Evolutionary conservation across 768 basidiomycete species (phyloP).

Genomic region (Cantharellus anzutake): DNA sequence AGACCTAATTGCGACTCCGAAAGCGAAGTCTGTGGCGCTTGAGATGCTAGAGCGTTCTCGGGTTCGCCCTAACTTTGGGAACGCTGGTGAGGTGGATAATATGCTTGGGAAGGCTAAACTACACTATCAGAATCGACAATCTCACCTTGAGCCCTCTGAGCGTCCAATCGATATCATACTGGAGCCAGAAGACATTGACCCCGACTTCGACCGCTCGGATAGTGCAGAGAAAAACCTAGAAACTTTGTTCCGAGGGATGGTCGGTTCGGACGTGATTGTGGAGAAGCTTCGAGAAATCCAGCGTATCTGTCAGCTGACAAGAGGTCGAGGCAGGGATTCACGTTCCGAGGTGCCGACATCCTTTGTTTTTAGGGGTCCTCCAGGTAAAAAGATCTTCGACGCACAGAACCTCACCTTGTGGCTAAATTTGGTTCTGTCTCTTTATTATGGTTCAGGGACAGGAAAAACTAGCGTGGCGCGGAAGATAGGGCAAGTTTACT

Average conservation of each 20-base stretch:
- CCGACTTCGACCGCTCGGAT: constrained; percentile 31
- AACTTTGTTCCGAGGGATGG: constrained; percentile 41
- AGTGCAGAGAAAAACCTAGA: constrained; percentile 31
- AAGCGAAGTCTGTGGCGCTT: constrained; percentile 37
- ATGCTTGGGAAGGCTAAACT: constrained; percentile 31
- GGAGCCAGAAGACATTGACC: constrained; percentile 38
- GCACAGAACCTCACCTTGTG: neutral
- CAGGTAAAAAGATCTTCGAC: constrained; percentile 25
- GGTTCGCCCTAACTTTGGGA: constrained; percentile 42
- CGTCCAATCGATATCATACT: constrained; percentile 16
- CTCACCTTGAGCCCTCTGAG: constrained; percentile 12
- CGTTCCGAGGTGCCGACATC: constrained; percentile 36
- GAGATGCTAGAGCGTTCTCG: constrained; percentile 19
- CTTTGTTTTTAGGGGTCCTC: constrained; percentile 56
- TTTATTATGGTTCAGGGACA: constrained; percentile 23
- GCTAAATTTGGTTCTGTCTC: neutral
- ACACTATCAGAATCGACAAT: constrained; percentile 25
- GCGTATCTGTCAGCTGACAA: constrained; percentile 26
- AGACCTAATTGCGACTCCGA: constrained; percentile 34
- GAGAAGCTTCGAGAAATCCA: constrained; percentile 33
- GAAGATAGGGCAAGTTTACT: constrained; percentile 43
- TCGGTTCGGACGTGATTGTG: constrained; percentile 39
- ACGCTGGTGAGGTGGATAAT: constrained; percentile 47
- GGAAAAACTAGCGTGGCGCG: constrained; percentile 45
- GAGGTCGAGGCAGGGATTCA: constrained; percentile 23